Conservation (phyloP, 192 early-diverging fungal species). For the Coemansia sp. region DNA sequence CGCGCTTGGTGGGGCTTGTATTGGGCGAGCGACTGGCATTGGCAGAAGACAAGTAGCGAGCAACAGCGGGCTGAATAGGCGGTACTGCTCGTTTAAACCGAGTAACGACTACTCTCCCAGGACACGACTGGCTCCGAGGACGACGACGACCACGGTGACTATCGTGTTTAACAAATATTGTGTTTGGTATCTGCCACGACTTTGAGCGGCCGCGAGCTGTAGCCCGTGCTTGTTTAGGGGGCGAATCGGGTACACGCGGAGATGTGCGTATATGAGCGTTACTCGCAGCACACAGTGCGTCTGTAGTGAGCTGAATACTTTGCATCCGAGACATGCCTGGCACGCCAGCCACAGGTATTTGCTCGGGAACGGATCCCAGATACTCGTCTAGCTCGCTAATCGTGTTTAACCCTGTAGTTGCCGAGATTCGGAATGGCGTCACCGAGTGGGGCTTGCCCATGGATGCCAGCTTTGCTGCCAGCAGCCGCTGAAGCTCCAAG, state of each 20-base stretch:
- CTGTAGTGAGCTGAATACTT: background rate
- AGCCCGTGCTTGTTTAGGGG: background rate
- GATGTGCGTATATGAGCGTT: background rate
- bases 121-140: slow-evolving; percentile 27
- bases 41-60: slow-evolving; percentile 29
- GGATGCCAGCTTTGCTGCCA: slow-evolving; percentile 14
- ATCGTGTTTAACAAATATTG: background rate
- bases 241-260: background rate
- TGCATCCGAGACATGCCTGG: background rate
- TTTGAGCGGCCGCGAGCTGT: background rate
- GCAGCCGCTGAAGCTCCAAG: slow-evolving; percentile 42
- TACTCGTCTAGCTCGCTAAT: slow-evolving; percentile 3
- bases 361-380: slow-evolving; percentile 1
- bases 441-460: slow-evolving; percentile 1
- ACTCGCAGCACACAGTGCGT: slow-evolving; percentile 3
- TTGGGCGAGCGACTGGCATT: slow-evolving; percentile 13
- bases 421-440: background rate
- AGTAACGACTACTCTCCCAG: slow-evolving; percentile 11
- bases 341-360: background rate
- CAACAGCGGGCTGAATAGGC: slow-evolving; percentile 29
- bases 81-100: slow-evolving; percentile 9
- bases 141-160: background rate
- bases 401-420: background rate
- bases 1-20: background rate
- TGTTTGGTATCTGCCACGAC: background rate